A percentile compares a stretch with the other conserved stretches of the same genome.
Evolutionary conservation across 2,329 filamentous ascomycete species (phyloP).

Genomic region (Coniochaeta pulveracea): DNA sequence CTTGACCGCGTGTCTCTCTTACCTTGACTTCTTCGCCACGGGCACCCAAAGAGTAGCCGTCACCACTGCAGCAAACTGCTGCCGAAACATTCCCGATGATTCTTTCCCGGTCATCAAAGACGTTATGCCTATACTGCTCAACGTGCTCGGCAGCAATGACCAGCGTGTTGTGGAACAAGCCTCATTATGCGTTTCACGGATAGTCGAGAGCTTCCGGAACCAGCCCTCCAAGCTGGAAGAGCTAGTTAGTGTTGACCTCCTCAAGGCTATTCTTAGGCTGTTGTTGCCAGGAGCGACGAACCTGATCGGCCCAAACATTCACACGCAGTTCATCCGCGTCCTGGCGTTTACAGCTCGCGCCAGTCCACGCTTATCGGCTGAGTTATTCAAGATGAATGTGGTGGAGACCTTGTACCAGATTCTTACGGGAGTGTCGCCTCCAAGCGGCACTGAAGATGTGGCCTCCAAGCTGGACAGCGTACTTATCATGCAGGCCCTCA

Average conservation of each 20-base stretch:
- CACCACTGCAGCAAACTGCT: constrained; percentile 95
- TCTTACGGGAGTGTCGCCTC: constrained; percentile 87
- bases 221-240: constrained; percentile 82
- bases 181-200: constrained; percentile 86
- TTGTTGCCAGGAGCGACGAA: constrained; percentile 92
- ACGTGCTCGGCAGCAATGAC: constrained; percentile 83
- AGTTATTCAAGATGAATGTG: constrained; percentile 90
- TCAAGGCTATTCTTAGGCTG: constrained; percentile 75
- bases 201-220: constrained; percentile 94
- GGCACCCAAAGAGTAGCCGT: constrained; percentile 95
- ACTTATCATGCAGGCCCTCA: constrained; percentile 95
- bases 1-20: constrained; percentile 88
- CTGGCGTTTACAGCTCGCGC: constrained; percentile 82
- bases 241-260: constrained; percentile 76
- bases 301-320: constrained; percentile 83
- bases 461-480: constrained; percentile 88
- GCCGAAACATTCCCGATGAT: constrained; percentile 89
- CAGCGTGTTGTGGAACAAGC: constrained; percentile 96
- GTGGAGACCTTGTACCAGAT: constrained; percentile 98
- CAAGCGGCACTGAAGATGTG: constrained; percentile 63
- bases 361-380: constrained; percentile 76
- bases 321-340: constrained; percentile 91
- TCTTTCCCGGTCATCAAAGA: constrained; percentile 85
- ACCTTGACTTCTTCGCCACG: constrained; percentile 94
- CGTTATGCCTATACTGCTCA: constrained; percentile 91